phyloP scores from a whole-genome alignment of 805 yeast genomes.

The Candida ficus region DNA sequence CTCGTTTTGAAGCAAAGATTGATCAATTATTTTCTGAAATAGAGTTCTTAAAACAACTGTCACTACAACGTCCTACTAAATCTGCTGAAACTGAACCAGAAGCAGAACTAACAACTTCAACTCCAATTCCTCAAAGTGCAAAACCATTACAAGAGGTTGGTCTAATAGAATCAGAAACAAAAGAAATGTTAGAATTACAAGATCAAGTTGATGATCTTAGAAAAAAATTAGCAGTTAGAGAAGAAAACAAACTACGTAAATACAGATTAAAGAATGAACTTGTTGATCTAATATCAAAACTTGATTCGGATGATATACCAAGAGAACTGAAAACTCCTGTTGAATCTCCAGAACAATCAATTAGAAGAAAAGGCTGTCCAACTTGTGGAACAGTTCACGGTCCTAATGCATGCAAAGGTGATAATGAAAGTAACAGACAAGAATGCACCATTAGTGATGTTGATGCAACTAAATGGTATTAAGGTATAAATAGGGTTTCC shows the following conservation, averaged over 20 bases:
- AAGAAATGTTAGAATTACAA: constrained; percentile 29
- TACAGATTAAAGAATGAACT: constrained; percentile 22
- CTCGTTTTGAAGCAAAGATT: constrained; percentile 11
- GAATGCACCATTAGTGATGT: neutral
- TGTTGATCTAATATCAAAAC: neutral
- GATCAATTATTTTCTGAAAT: constrained; percentile 19
- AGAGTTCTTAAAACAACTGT: constrained; percentile 17
- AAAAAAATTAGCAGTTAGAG: constrained; percentile 28
- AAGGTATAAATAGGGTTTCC: too few relatives aligned
- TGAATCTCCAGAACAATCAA: neutral
- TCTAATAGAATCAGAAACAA: constrained; percentile 29
- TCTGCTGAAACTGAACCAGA: neutral
- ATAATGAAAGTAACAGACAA: neutral
- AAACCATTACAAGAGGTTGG: constrained; percentile 26
- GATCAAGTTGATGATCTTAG: constrained; percentile 28
- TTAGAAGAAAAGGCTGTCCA: constrained; percentile 2
- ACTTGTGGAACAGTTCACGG: neutral
- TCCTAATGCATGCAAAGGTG: constrained; percentile 1
- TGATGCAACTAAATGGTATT: constrained; percentile 2
- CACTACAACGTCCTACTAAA: neutral
- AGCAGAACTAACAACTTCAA: neutral
- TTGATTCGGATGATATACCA: constrained; percentile 7
- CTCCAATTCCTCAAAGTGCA: neutral
- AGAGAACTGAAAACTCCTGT: constrained; percentile 5
- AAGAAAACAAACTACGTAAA: constrained; percentile 32